Percentiles rank a stretch among this genome's conserved stretches.
Evolutionary conservation across 805 yeast species (phyloP).

Genomic region (Isabelozyma pseudorhagii): DNA sequence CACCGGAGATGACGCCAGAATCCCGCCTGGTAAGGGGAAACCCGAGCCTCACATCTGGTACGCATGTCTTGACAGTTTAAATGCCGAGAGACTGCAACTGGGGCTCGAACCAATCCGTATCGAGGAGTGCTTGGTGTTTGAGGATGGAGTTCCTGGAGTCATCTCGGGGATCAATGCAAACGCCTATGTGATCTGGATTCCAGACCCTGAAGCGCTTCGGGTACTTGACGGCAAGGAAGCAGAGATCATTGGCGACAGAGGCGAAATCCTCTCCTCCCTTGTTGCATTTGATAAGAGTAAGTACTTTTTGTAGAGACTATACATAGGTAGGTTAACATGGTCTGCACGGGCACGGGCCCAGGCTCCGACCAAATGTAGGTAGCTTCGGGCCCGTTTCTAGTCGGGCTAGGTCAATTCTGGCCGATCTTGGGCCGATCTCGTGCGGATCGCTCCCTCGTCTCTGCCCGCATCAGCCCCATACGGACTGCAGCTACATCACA

Average conservation of each 20-base stretch:
- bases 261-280: constrained; percentile 53
- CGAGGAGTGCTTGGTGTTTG: constrained; percentile 84
- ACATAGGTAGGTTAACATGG: no score
- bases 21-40: constrained; percentile 85
- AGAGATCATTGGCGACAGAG: constrained; percentile 51
- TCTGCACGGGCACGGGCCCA: no score
- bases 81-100: constrained; percentile 44
- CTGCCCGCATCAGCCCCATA: no score
- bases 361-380: no score
- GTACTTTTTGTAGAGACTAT: constrained; percentile 10
- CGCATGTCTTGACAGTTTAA: constrained; percentile 69
- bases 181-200: constrained; percentile 90
- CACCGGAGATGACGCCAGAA: constrained; percentile 84
- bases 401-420: no score
- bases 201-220: constrained; percentile 69
- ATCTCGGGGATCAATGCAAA: constrained; percentile 80
- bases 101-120: constrained; percentile 53
- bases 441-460: no score
- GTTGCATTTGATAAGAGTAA: constrained; percentile 37
- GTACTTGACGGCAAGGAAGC: constrained; percentile 51
- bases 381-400: no score
- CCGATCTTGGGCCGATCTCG: no score
- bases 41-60: constrained; percentile 94
- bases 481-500: no score
- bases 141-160: constrained; percentile 95